Evolutionary conservation across 768 basidiomycete species (phyloP).

Genomic region (Lentinula sp.): DNA sequence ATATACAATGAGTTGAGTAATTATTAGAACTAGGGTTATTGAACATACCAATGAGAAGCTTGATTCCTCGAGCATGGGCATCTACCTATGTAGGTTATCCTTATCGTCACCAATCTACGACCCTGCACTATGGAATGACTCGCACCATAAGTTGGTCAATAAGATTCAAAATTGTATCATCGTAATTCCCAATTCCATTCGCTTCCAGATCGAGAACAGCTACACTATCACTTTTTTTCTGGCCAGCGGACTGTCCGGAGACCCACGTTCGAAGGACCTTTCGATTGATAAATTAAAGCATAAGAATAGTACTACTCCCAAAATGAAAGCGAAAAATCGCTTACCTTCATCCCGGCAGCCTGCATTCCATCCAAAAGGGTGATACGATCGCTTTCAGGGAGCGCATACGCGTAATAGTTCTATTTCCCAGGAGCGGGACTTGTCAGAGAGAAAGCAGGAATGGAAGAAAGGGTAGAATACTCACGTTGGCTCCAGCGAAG

Average conservation of each 20-base stretch:
- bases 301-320: not conserved
- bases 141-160: constrained; percentile 31
- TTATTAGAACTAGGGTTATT: no score
- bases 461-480: not conserved
- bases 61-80: constrained; percentile 25
- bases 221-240: constrained; percentile 20
- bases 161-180: constrained; percentile 27
- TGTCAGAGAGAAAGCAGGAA: not conserved
- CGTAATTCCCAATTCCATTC: constrained; percentile 24
- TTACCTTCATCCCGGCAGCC: constrained; percentile 20
- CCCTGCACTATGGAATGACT: not conserved
- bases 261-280: constrained; percentile 24
- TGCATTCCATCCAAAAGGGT: constrained; percentile 18
- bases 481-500: constrained; percentile 8
- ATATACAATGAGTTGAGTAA: not conserved
- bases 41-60: not conserved
- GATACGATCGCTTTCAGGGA: constrained; percentile 15
- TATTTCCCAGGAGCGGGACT: not conserved
- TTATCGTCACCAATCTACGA: not conserved
- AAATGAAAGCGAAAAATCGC: not conserved
- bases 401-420: constrained; percentile 18
- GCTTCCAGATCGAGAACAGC: constrained; percentile 27
- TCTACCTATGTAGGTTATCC: constrained; percentile 16
- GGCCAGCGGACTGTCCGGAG: constrained; percentile 17
- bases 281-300: not conserved